Conservation (phyloP, 2,329 filamentous ascomycete species). For the Aspergillus terreus region DNA sequence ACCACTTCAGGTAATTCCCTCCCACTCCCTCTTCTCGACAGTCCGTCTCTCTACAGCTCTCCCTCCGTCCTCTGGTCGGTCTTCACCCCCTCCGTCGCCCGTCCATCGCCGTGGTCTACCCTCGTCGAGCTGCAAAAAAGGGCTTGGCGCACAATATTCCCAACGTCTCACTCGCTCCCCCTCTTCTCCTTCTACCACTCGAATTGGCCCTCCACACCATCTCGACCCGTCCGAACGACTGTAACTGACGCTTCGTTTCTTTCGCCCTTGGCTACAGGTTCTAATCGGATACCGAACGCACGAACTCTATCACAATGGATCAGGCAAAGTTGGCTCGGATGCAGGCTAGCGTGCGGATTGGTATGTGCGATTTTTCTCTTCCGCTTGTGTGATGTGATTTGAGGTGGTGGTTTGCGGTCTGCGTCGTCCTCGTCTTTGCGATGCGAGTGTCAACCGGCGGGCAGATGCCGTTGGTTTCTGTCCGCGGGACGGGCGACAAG, state of each 20-base stretch:
- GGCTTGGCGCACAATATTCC: slow-evolving; percentile 12
- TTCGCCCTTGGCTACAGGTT: slow-evolving; percentile 11
- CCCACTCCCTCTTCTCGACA: too few relatives aligned
- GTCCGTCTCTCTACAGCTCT: background rate
- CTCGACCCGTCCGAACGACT: slow-evolving; percentile 4
- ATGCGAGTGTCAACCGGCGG: background rate
- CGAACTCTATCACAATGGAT: slow-evolving; percentile 54
- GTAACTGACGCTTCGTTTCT: slow-evolving; percentile 13
- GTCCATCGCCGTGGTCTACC: background rate
- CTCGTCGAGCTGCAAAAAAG: background rate
- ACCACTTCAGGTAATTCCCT: background rate
- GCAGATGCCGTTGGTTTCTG: too few relatives aligned
- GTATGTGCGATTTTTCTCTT: slow-evolving; percentile 50
- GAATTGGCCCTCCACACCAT: slow-evolving; percentile 7
- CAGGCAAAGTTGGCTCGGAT: slow-evolving; percentile 63
- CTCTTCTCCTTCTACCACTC: slow-evolving; percentile 6
- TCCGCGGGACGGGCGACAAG: too few relatives aligned
- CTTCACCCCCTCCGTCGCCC: background rate
- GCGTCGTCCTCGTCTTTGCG: background rate
- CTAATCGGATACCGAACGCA: slow-evolving; percentile 16
- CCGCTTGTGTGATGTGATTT: slow-evolving; percentile 8
- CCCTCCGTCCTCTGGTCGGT: background rate
- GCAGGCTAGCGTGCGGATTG: slow-evolving; percentile 66
- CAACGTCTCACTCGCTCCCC: background rate
- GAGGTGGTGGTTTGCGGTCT: background rate